Evolutionary conservation across 129 eudicot species (phyloP).

Genomic region (Scalesia atractyloides): DNA sequence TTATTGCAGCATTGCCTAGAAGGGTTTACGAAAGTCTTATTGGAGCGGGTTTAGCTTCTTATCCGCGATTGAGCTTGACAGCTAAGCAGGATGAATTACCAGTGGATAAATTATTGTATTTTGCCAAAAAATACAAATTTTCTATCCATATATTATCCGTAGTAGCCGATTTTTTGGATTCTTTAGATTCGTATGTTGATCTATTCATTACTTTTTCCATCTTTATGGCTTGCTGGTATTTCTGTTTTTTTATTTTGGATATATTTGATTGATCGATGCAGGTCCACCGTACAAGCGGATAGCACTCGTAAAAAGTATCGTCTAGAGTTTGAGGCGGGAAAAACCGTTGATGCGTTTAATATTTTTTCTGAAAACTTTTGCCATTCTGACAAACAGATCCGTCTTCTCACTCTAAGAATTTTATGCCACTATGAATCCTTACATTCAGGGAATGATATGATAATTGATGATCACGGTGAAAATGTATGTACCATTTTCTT

Average conservation of each 20-base stretch:
- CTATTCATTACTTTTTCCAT: conserved; percentile 10
- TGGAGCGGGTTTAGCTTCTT: conserved; percentile 74
- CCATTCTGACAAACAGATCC: conserved; percentile 59
- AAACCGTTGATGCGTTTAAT: conserved; percentile 50
- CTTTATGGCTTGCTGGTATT: neutral
- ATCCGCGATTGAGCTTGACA: conserved; percentile 37
- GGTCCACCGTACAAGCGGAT: conserved; percentile 40
- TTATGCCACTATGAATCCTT: conserved; percentile 75
- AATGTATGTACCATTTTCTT: conserved; percentile 44
- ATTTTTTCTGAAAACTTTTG: conserved; percentile 65
- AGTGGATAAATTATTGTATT: conserved; percentile 46
- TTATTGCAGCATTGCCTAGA: conserved; percentile 39
- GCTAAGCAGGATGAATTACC: conserved; percentile 36
- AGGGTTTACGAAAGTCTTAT: conserved; percentile 64
- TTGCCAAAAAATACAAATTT: conserved; percentile 62
- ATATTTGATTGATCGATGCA: conserved; percentile 33
- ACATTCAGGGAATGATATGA: conserved; percentile 30
- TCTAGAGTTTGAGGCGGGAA: conserved; percentile 54
- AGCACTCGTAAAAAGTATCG: conserved; percentile 27
- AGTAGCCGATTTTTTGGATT: conserved; percentile 78
- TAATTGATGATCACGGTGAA: conserved; percentile 34
- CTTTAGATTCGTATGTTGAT: conserved; percentile 53
- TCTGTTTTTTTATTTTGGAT: conserved; percentile 6
- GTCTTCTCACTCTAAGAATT: conserved; percentile 74
- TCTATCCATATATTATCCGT: conserved; percentile 68